A percentile compares a stretch with the other conserved stretches of the same genome.
phyloP scores from a whole-genome alignment of 2,329 filamentous ascomycete species.

The Colletotrichum brevisporum region DNA sequence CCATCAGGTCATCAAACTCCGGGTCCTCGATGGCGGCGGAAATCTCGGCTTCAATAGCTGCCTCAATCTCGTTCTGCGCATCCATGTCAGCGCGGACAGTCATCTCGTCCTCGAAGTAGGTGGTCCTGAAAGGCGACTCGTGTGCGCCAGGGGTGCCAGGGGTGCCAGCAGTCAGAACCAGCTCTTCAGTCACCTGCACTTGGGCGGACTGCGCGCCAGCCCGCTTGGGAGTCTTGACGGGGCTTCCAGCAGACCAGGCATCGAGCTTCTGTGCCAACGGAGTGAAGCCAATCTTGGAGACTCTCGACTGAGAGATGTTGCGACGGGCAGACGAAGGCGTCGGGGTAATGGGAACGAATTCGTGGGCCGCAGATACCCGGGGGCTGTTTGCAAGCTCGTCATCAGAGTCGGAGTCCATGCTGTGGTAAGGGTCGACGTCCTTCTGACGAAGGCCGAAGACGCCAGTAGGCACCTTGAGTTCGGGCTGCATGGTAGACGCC shows the following conservation, averaged over 20 bases:
- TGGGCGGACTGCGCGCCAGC: slow-evolving; percentile 1
- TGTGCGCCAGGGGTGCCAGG: slow-evolving; percentile 47
- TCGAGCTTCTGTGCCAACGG: slow-evolving; percentile 73
- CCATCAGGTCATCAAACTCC: slow-evolving; percentile 61
- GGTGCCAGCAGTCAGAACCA: slow-evolving; percentile 25
- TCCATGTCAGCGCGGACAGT: slow-evolving; percentile 54
- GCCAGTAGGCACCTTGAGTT: slow-evolving; percentile 46
- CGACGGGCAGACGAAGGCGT: slow-evolving; percentile 51
- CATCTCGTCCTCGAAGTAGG: slow-evolving; percentile 76
- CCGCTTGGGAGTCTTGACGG: slow-evolving; percentile 54
- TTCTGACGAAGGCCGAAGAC: slow-evolving; percentile 63
- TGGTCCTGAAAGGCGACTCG: slow-evolving; percentile 58
- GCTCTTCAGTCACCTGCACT: background rate
- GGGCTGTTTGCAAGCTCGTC: slow-evolving; percentile 61
- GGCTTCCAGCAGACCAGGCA: slow-evolving; percentile 74
- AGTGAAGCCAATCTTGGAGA: slow-evolving; percentile 69
- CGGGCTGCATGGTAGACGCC: slow-evolving; percentile 47
- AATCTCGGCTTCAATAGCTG: slow-evolving; percentile 54
- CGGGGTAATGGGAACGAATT: slow-evolving; percentile 58
- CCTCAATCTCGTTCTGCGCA: slow-evolving; percentile 49
- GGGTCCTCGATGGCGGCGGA: slow-evolving; percentile 45
- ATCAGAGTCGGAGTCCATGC: slow-evolving; percentile 67
- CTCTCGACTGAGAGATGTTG: slow-evolving; percentile 45
- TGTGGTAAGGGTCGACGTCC: slow-evolving; percentile 60
- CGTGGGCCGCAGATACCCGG: slow-evolving; percentile 42